These are phyloP conservation scores for Batkoa obscura DNA, from an alignment of 371 early-diverging fungal species.

Conservation along the genomic window DNA sequence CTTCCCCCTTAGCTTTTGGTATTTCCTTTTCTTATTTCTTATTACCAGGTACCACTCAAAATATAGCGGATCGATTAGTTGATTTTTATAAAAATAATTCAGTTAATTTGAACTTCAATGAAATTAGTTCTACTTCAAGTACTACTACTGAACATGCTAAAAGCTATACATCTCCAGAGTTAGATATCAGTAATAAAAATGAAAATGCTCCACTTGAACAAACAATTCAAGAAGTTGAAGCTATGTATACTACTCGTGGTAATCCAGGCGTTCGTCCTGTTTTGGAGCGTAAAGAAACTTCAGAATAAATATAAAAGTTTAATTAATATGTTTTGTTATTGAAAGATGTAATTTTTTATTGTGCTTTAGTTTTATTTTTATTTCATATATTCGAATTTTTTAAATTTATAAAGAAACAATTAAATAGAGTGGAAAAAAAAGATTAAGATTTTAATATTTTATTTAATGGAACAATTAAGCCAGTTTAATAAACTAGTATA, in stretches of 20 bases:
- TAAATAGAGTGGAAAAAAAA: too few relatives aligned
- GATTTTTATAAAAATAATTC: conserved; percentile 15
- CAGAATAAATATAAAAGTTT: too few relatives aligned
- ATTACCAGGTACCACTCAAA: conserved; percentile 24
- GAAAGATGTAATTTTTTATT: too few relatives aligned
- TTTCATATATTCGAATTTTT: too few relatives aligned
- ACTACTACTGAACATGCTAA: not conserved
- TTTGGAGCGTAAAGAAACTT: too few relatives aligned
- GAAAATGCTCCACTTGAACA: not conserved
- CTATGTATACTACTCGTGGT: conserved; percentile 2
- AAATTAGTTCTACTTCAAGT: not conserved
- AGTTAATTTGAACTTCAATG: not conserved
- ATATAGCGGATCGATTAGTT: conserved; percentile 16
- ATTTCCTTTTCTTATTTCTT: conserved; percentile 21
- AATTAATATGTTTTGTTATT: too few relatives aligned
- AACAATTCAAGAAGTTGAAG: not conserved
- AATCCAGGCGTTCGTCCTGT: not conserved
- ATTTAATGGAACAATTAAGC: too few relatives aligned
- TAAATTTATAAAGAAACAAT: too few relatives aligned
- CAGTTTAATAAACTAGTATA: too few relatives aligned
- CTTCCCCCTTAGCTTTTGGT: conserved; percentile 16
- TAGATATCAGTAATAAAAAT: not conserved
- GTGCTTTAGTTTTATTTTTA: too few relatives aligned
- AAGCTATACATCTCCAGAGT: not conserved
- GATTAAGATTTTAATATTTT: too few relatives aligned